phyloP scores from a whole-genome alignment of 2,329 filamentous ascomycete genomes.

The Exophiala mesophila region DNA sequence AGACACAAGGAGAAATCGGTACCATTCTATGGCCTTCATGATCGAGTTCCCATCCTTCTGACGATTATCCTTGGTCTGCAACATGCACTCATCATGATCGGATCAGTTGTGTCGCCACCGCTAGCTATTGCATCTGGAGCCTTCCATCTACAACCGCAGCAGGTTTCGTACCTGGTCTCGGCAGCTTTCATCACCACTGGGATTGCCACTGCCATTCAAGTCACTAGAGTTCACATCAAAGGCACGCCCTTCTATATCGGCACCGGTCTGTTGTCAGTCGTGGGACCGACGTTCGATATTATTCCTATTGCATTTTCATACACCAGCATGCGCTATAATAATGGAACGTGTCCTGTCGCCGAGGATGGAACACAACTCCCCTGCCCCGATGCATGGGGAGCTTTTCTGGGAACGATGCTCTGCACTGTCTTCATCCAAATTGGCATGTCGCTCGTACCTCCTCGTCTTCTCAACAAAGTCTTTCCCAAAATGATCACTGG shows the following conservation, averaged over 20 bases:
- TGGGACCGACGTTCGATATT: slow-evolving; percentile 72
- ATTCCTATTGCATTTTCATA: slow-evolving; percentile 71
- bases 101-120: slow-evolving; percentile 71
- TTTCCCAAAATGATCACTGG: slow-evolving; percentile 77
- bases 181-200: slow-evolving; percentile 75
- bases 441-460: slow-evolving; percentile 68
- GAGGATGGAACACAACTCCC: slow-evolving; percentile 62
- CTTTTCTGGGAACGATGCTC: slow-evolving; percentile 64
- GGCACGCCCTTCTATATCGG: slow-evolving; percentile 71
- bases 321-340: slow-evolving; percentile 66
- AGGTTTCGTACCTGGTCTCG: slow-evolving; percentile 73
- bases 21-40: slow-evolving; percentile 80
- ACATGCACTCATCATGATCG: slow-evolving; percentile 72
- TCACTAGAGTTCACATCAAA: slow-evolving; percentile 68
- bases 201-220: slow-evolving; percentile 68
- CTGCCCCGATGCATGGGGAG: slow-evolving; percentile 72
- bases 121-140: slow-evolving; percentile 61
- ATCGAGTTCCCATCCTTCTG: slow-evolving; percentile 69
- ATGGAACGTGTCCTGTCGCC: slow-evolving; percentile 60
- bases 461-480: slow-evolving; percentile 62
- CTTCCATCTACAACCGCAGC: slow-evolving; percentile 56
- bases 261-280: slow-evolving; percentile 74
- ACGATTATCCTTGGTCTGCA: slow-evolving; percentile 72
- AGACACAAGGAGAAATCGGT: slow-evolving; percentile 47
- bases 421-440: slow-evolving; percentile 66